Conservation (phyloP, 345 rosid species). For the Euclidium syriacum region DNA sequence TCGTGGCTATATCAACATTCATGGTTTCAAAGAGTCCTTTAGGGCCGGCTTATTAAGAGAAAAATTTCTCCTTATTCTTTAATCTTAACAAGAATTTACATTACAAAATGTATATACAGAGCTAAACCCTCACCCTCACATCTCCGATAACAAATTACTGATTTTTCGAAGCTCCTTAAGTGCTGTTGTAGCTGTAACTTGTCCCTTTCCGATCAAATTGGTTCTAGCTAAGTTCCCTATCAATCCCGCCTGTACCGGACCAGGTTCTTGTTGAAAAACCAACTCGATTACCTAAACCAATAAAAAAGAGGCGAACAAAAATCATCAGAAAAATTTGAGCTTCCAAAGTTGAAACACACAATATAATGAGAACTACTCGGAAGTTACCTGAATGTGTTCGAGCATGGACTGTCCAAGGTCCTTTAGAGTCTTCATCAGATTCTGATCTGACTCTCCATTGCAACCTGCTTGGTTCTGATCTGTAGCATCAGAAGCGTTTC, state of each 20-base stretch:
- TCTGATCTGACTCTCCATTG: constrained; percentile 54
- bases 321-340: constrained; percentile 6
- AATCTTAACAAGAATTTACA: constrained; percentile 41
- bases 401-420: constrained; percentile 84
- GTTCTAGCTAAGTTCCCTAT: constrained; percentile 53
- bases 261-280: constrained; percentile 72
- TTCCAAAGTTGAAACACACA: not conserved
- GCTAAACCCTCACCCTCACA: constrained; percentile 32
- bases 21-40: too few species aligned
- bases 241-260: constrained; percentile 44
- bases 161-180: constrained; percentile 81
- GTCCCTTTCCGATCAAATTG: constrained; percentile 63
- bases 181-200: constrained; percentile 64
- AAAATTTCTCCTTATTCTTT: not conserved
- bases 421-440: constrained; percentile 54
- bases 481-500: constrained; percentile 29
- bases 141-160: constrained; percentile 74
- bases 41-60: too few species aligned
- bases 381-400: constrained; percentile 79
- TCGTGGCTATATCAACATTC: too few species aligned
- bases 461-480: constrained; percentile 22
- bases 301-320: not conserved
- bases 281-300: constrained; percentile 83
- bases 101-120: constrained; percentile 35
- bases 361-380: not conserved